These are phyloP conservation scores for Populus simonii DNA, from an alignment of 345 rosid genomes.

Conservation along the genomic window DNA sequence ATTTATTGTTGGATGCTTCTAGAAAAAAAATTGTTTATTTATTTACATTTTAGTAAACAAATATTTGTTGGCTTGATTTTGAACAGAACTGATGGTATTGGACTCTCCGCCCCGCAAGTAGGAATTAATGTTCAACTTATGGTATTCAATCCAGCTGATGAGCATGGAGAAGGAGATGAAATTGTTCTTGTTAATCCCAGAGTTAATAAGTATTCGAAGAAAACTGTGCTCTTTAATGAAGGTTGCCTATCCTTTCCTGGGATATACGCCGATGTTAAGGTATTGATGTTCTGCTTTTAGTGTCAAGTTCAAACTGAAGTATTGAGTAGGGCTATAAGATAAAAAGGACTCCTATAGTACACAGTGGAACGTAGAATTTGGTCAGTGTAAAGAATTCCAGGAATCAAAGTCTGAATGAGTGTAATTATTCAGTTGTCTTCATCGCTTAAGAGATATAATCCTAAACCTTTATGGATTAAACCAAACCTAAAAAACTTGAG, in stretches of 20 bases:
- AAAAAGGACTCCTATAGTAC: too few relatives aligned
- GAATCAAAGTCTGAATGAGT: too few relatives aligned
- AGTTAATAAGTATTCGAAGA: conserved; percentile 64
- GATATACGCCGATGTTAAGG: conserved; percentile 79
- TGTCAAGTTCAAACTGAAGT: not conserved
- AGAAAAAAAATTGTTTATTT: not conserved
- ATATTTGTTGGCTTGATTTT: conserved; percentile 39
- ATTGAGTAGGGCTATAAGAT: too few relatives aligned
- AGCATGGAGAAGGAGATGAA: conserved; percentile 77
- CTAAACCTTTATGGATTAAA: too few relatives aligned
- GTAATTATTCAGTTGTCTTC: too few relatives aligned
- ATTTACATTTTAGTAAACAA: conserved; percentile 25
- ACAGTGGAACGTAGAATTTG: too few relatives aligned
- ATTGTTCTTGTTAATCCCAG: conserved; percentile 86
- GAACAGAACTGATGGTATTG: conserved; percentile 88
- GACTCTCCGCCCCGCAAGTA: conserved; percentile 96
- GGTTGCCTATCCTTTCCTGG: conserved; percentile 94
- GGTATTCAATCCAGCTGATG: conserved; percentile 89
- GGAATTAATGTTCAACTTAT: conserved; percentile 83
- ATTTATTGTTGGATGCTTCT: conserved; percentile 16
- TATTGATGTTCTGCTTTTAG: conserved; percentile 21
- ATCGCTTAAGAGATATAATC: too few relatives aligned
- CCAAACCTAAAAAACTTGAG: too few relatives aligned
- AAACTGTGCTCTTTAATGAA: conserved; percentile 60
- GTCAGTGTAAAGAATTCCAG: too few relatives aligned